phyloP scores from a whole-genome alignment of 495 filamentous ascomycete genomes.

The Neurospora intermedia region DNA sequence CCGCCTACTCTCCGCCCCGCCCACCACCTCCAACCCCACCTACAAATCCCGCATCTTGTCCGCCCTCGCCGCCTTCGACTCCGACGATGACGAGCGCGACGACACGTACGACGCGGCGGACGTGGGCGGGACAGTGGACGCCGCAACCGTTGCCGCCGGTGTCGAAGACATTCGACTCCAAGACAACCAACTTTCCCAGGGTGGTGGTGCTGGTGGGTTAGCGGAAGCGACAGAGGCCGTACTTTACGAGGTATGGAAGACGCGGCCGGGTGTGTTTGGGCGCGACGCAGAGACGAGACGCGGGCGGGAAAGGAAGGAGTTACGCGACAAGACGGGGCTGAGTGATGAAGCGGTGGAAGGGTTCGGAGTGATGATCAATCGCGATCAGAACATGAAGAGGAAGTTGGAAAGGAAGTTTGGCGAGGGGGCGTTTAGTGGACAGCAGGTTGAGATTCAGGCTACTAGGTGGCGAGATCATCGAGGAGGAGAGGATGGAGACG shows the following conservation, averaged over 20 bases:
- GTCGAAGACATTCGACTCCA: constrained; percentile 21
- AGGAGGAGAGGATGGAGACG: constrained; percentile 36
- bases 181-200: neutral
- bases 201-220: neutral
- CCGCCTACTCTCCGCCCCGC: constrained; percentile 31
- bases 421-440: constrained; percentile 37
- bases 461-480: constrained; percentile 48
- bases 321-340: constrained; percentile 73
- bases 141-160: constrained; percentile 18
- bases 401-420: constrained; percentile 57
- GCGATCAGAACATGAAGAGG: constrained; percentile 56
- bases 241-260: constrained; percentile 59
- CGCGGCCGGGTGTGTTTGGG: constrained; percentile 50
- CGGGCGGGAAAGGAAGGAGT: constrained; percentile 43
- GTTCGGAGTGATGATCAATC: constrained; percentile 73
- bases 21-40: constrained; percentile 41
- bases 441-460: constrained; percentile 48
- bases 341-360: constrained; percentile 93
- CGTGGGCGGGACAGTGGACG: constrained; percentile 77
- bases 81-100: constrained; percentile 92
- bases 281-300: constrained; percentile 60
- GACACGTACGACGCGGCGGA: constrained; percentile 92
- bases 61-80: constrained; percentile 83
- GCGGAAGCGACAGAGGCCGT: constrained; percentile 37
- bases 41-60: constrained; percentile 80